phyloP scores from a whole-genome alignment of 768 basidiomycete genomes.

The Vararia minispora region DNA sequence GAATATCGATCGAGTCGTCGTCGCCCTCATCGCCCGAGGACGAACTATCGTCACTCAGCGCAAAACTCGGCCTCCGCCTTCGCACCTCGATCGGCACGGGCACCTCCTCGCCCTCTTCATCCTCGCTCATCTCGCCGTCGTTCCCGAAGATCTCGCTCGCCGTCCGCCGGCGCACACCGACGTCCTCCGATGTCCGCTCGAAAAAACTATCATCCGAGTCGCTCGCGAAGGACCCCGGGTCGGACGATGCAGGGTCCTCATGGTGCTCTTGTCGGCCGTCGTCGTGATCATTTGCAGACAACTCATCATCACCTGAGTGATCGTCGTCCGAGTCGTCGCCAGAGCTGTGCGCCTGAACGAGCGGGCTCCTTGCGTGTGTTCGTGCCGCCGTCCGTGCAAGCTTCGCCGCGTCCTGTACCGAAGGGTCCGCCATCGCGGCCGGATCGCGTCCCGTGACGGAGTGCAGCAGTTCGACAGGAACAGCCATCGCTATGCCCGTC shows the following conservation, averaged over 20 bases:
- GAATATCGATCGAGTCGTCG: too few species aligned
- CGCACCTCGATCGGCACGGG: constrained; percentile 12
- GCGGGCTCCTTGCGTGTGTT: constrained; percentile 6
- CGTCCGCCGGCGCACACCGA: not conserved
- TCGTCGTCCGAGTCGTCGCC: constrained; percentile 2
- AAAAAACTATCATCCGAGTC: constrained; percentile 13
- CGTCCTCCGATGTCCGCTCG: constrained; percentile 13
- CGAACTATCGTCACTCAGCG: too few species aligned
- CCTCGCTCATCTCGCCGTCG: not conserved
- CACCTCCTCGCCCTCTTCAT: constrained; percentile 2
- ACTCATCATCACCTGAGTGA: not conserved
- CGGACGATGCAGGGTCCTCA: too few species aligned
- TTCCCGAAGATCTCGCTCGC: constrained; percentile 3
- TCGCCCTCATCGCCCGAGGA: too few species aligned
- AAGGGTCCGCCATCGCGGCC: not conserved
- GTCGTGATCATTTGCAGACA: constrained; percentile 1
- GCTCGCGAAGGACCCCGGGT: too few species aligned
- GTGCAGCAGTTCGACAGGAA: not conserved
- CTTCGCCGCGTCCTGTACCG: not conserved
- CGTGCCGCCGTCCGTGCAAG: constrained; percentile 1
- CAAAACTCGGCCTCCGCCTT: constrained; percentile 7
- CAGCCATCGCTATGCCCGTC: not conserved
- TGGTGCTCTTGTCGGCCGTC: too few species aligned
- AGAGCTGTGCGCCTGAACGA: constrained; percentile 9
- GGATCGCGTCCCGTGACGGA: constrained; percentile 1